phyloP scores from a whole-genome alignment of 2,329 filamentous ascomycete genomes.

The Aureobasidium melanogenum region DNA sequence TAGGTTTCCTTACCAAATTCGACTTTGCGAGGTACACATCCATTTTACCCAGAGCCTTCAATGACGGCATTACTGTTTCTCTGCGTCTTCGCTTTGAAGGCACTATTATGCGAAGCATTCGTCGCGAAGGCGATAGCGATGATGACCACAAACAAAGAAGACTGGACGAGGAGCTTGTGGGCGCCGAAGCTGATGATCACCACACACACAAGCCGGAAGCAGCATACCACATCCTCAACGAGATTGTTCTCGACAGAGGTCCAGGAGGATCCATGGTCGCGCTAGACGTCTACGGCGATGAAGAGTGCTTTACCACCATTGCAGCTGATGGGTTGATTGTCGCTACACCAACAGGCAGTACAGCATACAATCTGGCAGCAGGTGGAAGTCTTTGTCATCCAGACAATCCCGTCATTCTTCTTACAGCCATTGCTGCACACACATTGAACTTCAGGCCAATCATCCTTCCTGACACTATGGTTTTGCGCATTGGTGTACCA shows the following conservation, averaged over 20 bases:
- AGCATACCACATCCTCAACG: conserved; percentile 86
- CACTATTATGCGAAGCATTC: conserved; percentile 76
- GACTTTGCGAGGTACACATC: conserved; percentile 69
- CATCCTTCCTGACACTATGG: conserved; percentile 91
- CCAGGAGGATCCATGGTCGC: conserved; percentile 91
- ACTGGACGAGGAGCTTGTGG: conserved; percentile 82
- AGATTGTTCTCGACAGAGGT: conserved; percentile 90
- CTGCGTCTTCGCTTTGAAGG: conserved; percentile 84
- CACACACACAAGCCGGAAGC: conserved; percentile 77
- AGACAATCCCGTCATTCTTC: conserved; percentile 90
- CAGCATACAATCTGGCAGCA: conserved; percentile 89
- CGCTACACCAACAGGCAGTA: conserved; percentile 88
- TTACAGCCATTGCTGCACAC: conserved; percentile 90
- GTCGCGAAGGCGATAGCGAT: conserved; percentile 27
- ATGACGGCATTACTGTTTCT: conserved; percentile 79
- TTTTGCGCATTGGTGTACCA: conserved; percentile 85
- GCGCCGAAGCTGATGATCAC: conserved; percentile 73
- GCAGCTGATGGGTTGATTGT: conserved; percentile 90
- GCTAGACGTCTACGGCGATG: conserved; percentile 86
- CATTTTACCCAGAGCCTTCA: conserved; percentile 64
- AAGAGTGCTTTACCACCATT: conserved; percentile 90
- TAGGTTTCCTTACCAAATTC: conserved; percentile 88
- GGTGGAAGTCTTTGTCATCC: conserved; percentile 94
- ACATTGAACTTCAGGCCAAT: conserved; percentile 94
- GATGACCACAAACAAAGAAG: conserved; percentile 43